Percentiles rank a stretch among this genome's conserved stretches.
Conservation (phyloP, 768 basidiomycete genomes). For the Pleurotus platypus region DNA sequence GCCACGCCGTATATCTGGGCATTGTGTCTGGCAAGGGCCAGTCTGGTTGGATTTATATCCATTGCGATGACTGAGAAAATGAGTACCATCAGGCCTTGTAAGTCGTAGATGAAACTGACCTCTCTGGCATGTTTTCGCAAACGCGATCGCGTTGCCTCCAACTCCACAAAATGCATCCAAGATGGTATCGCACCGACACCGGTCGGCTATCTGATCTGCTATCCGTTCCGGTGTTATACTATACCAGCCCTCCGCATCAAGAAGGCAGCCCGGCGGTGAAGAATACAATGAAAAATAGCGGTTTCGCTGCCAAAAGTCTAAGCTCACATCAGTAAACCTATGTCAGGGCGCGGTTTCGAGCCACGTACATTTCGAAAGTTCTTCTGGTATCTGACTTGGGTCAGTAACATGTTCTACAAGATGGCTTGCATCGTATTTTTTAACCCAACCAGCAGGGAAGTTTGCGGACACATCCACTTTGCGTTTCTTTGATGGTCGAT, state of each 20-base stretch:
- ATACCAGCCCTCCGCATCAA: constrained; percentile 98
- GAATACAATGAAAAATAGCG: constrained; percentile 80
- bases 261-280: constrained; percentile 65
- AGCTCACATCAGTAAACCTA: constrained; percentile 3
- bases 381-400: constrained; percentile 65
- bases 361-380: constrained; percentile 79
- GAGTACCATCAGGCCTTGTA: neutral
- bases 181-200: constrained; percentile 81
- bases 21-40: constrained; percentile 91
- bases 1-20: constrained; percentile 92
- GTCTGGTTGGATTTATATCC: constrained; percentile 79
- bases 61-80: constrained; percentile 80
- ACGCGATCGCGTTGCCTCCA: constrained; percentile 96
- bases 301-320: constrained; percentile 85
- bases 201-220: constrained; percentile 89
- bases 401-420: constrained; percentile 71
- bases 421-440: constrained; percentile 64
- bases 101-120: constrained; percentile 49
- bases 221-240: constrained; percentile 92
- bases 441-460: constrained; percentile 21
- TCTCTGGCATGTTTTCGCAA: constrained; percentile 92
- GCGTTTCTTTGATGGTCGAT: constrained; percentile 15
- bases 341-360: neutral
- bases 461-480: constrained; percentile 15
- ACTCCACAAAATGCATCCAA: constrained; percentile 97